Evolutionary conservation across 2,329 filamentous ascomycete species (phyloP).

Genomic region (Aspergillus sp.): DNA sequence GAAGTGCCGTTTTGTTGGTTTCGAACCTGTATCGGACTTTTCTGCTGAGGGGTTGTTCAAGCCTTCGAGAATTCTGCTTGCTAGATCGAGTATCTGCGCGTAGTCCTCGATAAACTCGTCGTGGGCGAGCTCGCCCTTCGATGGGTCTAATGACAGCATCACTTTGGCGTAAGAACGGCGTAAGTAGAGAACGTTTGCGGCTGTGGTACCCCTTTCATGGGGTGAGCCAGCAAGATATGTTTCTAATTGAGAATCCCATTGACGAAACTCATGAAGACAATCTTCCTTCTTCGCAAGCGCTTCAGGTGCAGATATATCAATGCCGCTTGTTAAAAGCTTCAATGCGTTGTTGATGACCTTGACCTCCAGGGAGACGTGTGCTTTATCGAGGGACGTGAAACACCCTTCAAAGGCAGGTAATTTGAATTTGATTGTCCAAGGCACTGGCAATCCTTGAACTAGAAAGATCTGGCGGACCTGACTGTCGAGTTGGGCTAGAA

Average conservation of each 20-base stretch:
- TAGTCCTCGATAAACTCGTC: background rate
- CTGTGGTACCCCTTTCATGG: background rate
- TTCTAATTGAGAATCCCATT: background rate
- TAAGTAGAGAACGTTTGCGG: background rate
- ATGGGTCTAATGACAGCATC: background rate
- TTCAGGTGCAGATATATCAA: background rate
- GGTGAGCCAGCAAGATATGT: background rate
- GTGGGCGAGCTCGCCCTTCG: background rate
- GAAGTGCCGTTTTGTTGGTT: background rate
- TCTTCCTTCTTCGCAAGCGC: background rate
- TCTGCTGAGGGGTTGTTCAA: accelerated
- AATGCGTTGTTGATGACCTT: background rate
- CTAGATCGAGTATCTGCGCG: background rate
- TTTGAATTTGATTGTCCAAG: background rate
- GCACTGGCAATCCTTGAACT: background rate
- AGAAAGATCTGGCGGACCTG: background rate
- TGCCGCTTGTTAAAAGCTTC: background rate
- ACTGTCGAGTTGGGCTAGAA: conserved; percentile 1
- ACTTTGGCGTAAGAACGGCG: background rate
- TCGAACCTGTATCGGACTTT: background rate
- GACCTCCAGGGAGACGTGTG: background rate
- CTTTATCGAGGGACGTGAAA: background rate
- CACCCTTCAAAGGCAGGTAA: background rate
- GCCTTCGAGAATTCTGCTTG: background rate
- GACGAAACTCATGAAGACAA: background rate